Evolutionary conservation across 768 basidiomycete species (phyloP), one percentile per base, ranked within the genome.

Genomic region (Paxillus rubicundulus): DNA sequence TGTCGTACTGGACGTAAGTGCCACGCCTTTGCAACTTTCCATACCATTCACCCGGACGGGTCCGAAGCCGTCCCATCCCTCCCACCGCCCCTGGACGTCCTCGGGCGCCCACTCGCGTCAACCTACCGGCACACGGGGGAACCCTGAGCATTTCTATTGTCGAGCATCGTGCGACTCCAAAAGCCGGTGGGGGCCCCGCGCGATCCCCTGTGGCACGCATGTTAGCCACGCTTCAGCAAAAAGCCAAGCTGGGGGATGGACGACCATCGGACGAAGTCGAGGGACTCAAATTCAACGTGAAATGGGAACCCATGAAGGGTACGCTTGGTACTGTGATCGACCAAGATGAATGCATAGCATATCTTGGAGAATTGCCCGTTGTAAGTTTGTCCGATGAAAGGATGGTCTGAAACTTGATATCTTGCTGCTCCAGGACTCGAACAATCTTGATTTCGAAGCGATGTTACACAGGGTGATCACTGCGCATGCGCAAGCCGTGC

Each of bases 1-100:
- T 86, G 21, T 82, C 82, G n/a, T 98, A 98, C 65, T 98, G 95
- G 95, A 74, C 88, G 92, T 93, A 64, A 59, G 82, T 54, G 1
- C 52, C 70, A 66, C 4, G 18, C 30, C 13, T 33, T 53, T 42
- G 38, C 45, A 44, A 13, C 41, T 8, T 27, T 24, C 45, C 12
- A 42, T 18, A 8, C 3, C 4, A 48, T 37, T 39, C 2, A 20
- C 52, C 54, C 41, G 61, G 24, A 34, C 24, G 21, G 45, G 49
- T 42, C 9, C 50, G 34, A 56, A 76, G 75, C 44, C 81, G 80
- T 17, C 71, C 75, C 41, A 65, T 72, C 44, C 58, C 70, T 12
- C 62, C 72, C 38, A 40, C 54, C 6, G 50, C 61, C 6, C 58
- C 65, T 17, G 70, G 68, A 16, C 69, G 70, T 2, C 61, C 67